Base-by-base conservation (phyloP, 495 filamentous ascomycete species). In the Penicillium roqueforti region DNA sequence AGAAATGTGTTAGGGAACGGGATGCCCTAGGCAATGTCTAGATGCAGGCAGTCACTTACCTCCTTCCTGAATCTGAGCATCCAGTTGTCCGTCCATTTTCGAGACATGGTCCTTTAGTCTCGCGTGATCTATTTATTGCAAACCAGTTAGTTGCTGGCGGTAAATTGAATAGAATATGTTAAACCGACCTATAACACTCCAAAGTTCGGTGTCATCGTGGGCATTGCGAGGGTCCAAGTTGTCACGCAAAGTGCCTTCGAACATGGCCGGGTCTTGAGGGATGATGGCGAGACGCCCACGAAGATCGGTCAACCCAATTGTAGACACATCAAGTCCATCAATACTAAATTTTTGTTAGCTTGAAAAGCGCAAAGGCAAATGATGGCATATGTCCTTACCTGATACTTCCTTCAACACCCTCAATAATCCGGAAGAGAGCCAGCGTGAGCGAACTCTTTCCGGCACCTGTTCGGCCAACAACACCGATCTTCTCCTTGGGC, bases 201-300 rank as follows among this genome's bases (percentile, higher is more conserved):
- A 99, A 14, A 99, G 83, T 66, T 97, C 95, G 10, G 91, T 96
- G 67, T 99, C 95, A 69, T 95, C 93, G 65, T 97, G 92, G 47
- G 92, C 90, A 70, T 95, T 87, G 32, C 87, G 88, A 31, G 95
- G 95, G 66, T 99, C 95, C 32, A 99, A 80, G 68, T 99, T 99
- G 70, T 97, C 95, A 61, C 95, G 82, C 57, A 99, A 79, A 16
- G 91, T 92, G 41, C 95, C 95, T 75, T 97, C 91, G 62, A 99
- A 99, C 61, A 99, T 82, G 61, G 92, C 91, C 45, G 95, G 91
- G 74, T 99, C 95, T 65, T 99, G 95, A 18, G 95, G 95, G 60
- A 99, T 99, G 69, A 99, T 99, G 38, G 95, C 92, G 34, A 99
- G 80, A 46, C 93, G 87, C 22, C 91, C 82, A 52, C 95, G 82